These are phyloP conservation scores for Boletus bicolor DNA, from an alignment of 768 basidiomycete species.

Conservation along the genomic window DNA sequence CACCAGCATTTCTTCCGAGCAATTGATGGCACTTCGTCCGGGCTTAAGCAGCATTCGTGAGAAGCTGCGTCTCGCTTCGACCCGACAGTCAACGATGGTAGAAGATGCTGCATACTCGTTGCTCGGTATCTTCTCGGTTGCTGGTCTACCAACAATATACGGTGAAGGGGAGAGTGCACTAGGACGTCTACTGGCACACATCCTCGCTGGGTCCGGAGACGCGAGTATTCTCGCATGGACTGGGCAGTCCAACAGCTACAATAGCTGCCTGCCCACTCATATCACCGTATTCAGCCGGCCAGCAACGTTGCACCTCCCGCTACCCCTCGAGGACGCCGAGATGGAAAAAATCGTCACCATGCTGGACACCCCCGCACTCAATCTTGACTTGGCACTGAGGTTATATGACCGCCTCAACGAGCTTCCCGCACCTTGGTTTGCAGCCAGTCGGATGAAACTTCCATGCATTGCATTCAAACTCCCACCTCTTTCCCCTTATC, in stretches of 20 bases:
- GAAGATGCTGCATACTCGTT: background rate
- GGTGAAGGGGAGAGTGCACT: background rate
- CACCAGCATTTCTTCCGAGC: background rate
- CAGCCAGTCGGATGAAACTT: conserved; percentile 7
- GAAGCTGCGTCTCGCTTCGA: background rate
- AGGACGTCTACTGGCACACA: background rate
- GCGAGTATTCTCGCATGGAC: conserved; percentile 8
- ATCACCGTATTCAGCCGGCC: background rate
- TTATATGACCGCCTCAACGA: background rate
- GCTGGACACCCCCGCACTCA: background rate
- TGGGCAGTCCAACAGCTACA: background rate
- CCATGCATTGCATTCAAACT: conserved; percentile 3
- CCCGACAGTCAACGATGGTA: background rate
- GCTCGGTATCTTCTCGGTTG: background rate
- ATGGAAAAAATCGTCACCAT: background rate
- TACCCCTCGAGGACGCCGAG: background rate
- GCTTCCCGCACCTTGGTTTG: background rate
- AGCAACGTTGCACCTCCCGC: background rate
- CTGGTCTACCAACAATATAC: background rate
- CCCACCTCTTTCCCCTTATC: background rate
- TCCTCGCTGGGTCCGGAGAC: background rate
- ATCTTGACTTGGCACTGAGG: background rate
- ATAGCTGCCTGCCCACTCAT: conserved; percentile 2
- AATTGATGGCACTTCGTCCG: background rate
- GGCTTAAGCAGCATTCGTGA: background rate